Percentiles rank a stretch among this genome's conserved stretches.
These are phyloP conservation scores for Drechslerella coelobrocha DNA, from an alignment of 2,329 filamentous ascomycete species.

Conservation along the genomic window DNA sequence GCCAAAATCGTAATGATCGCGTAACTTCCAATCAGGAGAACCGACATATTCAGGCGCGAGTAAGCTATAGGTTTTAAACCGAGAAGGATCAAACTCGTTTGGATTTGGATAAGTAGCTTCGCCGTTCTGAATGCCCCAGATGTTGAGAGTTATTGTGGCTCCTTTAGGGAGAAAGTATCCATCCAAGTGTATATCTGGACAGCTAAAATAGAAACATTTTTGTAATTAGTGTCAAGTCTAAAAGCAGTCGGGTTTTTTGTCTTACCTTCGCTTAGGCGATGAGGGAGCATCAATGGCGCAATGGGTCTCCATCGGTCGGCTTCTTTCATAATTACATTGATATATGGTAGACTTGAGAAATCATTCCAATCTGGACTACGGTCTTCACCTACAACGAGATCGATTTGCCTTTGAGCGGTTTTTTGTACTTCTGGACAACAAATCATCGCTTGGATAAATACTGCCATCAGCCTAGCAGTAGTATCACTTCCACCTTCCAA, in stretches of 20 bases:
- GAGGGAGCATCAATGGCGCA: slow-evolving; percentile 58
- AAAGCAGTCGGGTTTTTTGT: no score
- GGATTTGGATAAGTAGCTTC: slow-evolving; percentile 68
- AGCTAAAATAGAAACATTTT: slow-evolving; percentile 1
- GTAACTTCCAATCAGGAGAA: slow-evolving; percentile 51
- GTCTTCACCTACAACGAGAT: slow-evolving; percentile 63
- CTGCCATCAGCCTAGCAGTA: slow-evolving; percentile 58
- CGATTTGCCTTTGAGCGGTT: slow-evolving; percentile 66
- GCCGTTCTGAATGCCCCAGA: slow-evolving; percentile 68
- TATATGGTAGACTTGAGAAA: slow-evolving; percentile 63
- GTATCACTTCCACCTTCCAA: slow-evolving; percentile 62
- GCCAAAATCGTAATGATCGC: slow-evolving; percentile 66
- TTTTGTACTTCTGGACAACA: slow-evolving; percentile 64
- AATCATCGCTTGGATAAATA: slow-evolving; percentile 59
- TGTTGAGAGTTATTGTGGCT: slow-evolving; percentile 63
- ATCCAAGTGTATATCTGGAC: slow-evolving; percentile 63
- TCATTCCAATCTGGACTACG: slow-evolving; percentile 65
- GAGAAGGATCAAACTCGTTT: slow-evolving; percentile 68
- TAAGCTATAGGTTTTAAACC: slow-evolving; percentile 69
- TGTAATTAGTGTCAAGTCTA: neutral
- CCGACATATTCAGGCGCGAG: slow-evolving; percentile 63
- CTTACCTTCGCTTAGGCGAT: slow-evolving; percentile 20
- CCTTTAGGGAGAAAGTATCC: slow-evolving; percentile 65
- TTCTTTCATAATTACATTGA: slow-evolving; percentile 67
- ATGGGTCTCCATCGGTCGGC: slow-evolving; percentile 67